phyloP scores from a whole-genome alignment of 768 basidiomycete genomes.

The Suillus plorans region DNA sequence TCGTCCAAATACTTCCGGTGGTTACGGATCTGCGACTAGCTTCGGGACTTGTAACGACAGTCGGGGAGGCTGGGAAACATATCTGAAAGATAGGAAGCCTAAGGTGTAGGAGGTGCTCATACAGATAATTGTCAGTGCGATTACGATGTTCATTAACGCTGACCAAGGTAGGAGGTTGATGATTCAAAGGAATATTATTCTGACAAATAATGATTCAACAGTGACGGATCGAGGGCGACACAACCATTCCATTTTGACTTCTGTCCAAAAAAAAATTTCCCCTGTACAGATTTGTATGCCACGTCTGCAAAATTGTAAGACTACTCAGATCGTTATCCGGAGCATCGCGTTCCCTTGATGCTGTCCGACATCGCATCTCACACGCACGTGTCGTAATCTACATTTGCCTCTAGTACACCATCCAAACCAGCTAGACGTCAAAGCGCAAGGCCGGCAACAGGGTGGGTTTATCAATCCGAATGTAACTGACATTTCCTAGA shows the following conservation, averaged over 20 bases:
- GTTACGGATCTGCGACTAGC: background rate
- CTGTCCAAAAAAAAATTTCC: background rate
- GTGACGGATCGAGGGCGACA: no score
- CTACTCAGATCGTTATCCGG: background rate
- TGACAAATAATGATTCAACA: no score
- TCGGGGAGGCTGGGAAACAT: background rate
- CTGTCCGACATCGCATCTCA: background rate
- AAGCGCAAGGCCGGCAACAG: background rate
- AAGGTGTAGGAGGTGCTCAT: background rate
- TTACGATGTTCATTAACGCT: no score
- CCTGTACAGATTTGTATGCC: background rate
- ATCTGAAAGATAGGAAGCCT: background rate
- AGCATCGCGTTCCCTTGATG: no score
- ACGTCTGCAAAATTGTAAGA: no score
- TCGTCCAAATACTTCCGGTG: background rate
- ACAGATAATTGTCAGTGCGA: background rate
- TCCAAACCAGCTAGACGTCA: background rate
- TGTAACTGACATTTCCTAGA: background rate
- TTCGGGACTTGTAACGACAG: background rate
- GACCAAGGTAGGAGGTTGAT: background rate
- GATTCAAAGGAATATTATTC: background rate
- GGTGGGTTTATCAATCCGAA: background rate
- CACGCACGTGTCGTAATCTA: background rate
- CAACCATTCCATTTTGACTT: background rate
- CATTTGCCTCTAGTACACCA: background rate